Percentiles rank a stretch among this genome's conserved stretches.
phyloP scores from a whole-genome alignment of 2,329 filamentous ascomycete genomes.

The Zymoseptoria pseudotritici region DNA sequence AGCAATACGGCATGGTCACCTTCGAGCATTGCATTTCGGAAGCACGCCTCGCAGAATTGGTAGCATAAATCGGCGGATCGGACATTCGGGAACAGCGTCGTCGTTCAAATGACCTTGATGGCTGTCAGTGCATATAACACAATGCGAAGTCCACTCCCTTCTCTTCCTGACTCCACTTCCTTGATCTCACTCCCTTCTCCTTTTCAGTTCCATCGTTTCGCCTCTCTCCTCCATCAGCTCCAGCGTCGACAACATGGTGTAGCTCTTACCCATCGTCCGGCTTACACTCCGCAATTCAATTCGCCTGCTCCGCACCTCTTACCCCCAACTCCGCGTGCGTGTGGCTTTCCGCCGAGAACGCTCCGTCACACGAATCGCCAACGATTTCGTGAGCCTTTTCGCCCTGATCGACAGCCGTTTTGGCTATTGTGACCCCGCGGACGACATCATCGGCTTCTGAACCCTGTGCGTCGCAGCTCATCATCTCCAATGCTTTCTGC shows the following conservation, averaged over 20 bases:
- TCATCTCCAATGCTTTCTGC: background rate
- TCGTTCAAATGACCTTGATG: background rate
- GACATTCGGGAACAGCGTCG: background rate
- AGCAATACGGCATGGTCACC: background rate
- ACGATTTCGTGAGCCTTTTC: background rate
- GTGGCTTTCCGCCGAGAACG: no score
- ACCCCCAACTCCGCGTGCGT: no score
- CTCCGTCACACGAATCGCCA: no score
- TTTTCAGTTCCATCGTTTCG: background rate
- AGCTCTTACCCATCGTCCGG: no score
- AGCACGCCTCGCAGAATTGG: background rate
- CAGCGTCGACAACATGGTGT: no score
- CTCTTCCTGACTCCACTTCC: background rate
- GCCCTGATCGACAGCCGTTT: background rate
- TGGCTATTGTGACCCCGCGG: no score
- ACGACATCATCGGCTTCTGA: background rate
- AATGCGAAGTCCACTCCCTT: background rate
- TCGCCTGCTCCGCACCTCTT: no score
- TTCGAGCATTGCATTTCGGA: background rate
- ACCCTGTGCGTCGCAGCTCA: background rate
- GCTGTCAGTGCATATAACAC: background rate
- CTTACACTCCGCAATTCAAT: no score
- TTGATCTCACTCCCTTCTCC: background rate
- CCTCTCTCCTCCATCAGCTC: no score
- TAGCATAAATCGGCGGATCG: background rate